Percentiles rank a stretch among this genome's conserved stretches.
Conservation (phyloP, 2,329 filamentous ascomycete species). For the Neoascochyta sp. region DNA sequence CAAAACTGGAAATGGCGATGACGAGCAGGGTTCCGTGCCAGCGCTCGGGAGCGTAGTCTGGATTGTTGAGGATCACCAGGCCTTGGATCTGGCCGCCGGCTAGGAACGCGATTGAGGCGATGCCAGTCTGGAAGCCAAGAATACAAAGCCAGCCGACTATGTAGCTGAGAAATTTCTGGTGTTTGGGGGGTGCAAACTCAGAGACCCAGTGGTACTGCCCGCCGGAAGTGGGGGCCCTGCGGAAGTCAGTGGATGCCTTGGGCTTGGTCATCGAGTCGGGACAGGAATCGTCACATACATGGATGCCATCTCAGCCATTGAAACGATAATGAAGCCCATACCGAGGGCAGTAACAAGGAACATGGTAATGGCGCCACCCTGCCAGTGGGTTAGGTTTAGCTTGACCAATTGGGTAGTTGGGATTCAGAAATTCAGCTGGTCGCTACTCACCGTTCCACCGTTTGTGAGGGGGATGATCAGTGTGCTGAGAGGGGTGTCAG, state of each 20-base stretch:
- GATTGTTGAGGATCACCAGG: conserved; percentile 39
- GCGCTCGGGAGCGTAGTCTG: conserved; percentile 33
- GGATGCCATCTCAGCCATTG: conserved; percentile 27
- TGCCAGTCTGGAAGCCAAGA: conserved; percentile 40
- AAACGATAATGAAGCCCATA: conserved; percentile 20
- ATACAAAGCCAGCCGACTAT: conserved; percentile 39
- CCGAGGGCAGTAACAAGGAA: conserved; percentile 21
- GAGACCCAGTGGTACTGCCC: conserved; percentile 29
- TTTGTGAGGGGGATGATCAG: conserved; percentile 18
- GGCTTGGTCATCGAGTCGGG: no score
- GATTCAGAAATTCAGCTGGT: no score
- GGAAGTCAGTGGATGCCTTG: conserved; percentile 4
- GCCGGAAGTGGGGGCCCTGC: conserved; percentile 20
- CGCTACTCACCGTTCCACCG: conserved; percentile 22
- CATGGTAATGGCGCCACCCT: conserved; percentile 19
- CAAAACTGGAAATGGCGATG: conserved; percentile 41
- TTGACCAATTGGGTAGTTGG: no score
- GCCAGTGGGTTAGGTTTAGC: no score
- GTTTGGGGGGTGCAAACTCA: conserved; percentile 20
- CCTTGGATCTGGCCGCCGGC: conserved; percentile 29
- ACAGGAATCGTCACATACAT: no score
- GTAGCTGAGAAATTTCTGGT: conserved; percentile 22
- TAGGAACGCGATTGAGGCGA: conserved; percentile 27
- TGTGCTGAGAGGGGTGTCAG: conserved; percentile 6
- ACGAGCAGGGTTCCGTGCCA: conserved; percentile 52